phyloP scores from a whole-genome alignment of 352 stramenopile genomes.

The Globisporangium polare region DNA sequence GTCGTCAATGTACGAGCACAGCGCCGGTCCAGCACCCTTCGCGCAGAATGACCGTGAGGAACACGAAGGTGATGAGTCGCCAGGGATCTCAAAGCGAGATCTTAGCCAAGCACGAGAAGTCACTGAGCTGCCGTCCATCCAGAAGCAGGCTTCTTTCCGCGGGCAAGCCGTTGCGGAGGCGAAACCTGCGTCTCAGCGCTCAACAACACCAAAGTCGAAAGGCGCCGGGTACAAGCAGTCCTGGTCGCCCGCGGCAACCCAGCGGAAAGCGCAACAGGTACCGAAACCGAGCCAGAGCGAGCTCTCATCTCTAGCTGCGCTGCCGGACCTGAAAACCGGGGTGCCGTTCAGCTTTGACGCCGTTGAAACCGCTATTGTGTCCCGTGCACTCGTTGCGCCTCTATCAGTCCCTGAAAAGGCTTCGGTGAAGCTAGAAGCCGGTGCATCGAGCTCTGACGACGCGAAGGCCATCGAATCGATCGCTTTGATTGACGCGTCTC shows the following conservation, averaged over 20 bases:
- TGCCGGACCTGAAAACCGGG: slow-evolving; percentile 22
- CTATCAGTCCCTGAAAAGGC: background rate
- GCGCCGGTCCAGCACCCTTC: background rate
- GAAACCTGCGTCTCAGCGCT: slow-evolving; percentile 6
- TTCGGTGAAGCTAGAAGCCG: slow-evolving; percentile 5
- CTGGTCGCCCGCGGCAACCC: background rate
- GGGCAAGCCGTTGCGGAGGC: background rate
- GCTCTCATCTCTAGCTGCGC: background rate
- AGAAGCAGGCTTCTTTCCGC: background rate
- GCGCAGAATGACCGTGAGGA: background rate
- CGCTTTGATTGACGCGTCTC: background rate
- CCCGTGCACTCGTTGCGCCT: background rate
- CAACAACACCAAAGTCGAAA: slow-evolving; percentile 8
- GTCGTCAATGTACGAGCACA: slow-evolving; percentile 55
- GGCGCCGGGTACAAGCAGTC: slow-evolving; percentile 13
- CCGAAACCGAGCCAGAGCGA: background rate
- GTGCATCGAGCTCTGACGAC: background rate
- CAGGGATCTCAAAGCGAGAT: background rate
- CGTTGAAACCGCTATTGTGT: slow-evolving; percentile 5
- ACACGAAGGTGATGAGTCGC: background rate
- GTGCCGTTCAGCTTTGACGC: slow-evolving; percentile 26
- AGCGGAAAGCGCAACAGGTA: background rate
- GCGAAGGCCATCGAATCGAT: slow-evolving; percentile 9
- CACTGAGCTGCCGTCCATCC: slow-evolving; percentile 7
- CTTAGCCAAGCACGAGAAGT: background rate